Evolutionary conservation across 345 rosid species (phyloP), one percentile per base, ranked within the genome.

Genomic region (Eucalyptus camaldulensis): DNA sequence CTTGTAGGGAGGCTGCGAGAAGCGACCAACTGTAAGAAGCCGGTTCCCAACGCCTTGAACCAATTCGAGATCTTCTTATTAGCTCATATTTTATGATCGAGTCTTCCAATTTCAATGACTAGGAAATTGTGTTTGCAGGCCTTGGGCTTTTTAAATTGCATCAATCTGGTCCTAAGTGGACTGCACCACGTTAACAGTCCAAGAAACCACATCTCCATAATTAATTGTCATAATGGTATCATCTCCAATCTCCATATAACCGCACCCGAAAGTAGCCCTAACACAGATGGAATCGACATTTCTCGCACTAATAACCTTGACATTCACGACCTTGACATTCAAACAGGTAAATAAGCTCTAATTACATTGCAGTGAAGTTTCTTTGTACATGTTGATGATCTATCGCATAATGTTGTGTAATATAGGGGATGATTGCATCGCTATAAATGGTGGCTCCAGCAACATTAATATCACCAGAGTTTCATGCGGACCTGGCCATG

Each of bases 401-500:
- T 33, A 47, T 33, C 2, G 14, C 37, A 27, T 4, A 13, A 13
- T 60, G 19, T 8, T 19, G 21, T 51, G 47, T 40, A 60, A 60
- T 43, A 6, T 58, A 94, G 95, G 97, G 10, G 96, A 95, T 89
- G 97, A 95, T 49, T 94, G 95, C 72, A 58, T 94, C 72, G 94
- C 93, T 8, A 91, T 94, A 53, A 92, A 90, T 33, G 88, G 85
- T 3, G 87, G 86, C 58, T 88, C 80, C 62, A 56, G 86, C 33
- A 15, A 80, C 14, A 89, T 95, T 85, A 93, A 62, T 33, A 87
- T 95, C 89, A 90, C 92, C 14, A 43, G 86, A n/a, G 88, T 95
- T 37, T 56, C 88, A 13, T 95, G 96, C 15, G 96, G 96, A 47
- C 97, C 96, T 16, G 96, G 95, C 56, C 96, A 94, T 87, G 97